A percentile compares a stretch with the other conserved stretches of the same genome.
phyloP scores from a whole-genome alignment of 2,329 filamentous ascomycete species.

The Colletotrichum sp. region DNA sequence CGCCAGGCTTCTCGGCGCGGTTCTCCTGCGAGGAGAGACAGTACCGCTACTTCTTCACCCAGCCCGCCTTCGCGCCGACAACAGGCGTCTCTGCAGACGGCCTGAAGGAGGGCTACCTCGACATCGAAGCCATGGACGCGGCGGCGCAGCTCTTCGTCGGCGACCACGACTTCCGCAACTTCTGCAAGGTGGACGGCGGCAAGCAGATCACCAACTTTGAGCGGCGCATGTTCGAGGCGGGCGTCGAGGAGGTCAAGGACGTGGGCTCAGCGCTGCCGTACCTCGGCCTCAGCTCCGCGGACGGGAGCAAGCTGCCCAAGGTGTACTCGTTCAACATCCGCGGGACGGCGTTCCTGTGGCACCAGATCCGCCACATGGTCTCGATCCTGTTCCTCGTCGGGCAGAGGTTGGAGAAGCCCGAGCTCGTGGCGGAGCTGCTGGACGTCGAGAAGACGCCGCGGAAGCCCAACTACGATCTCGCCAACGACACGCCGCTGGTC shows the following conservation, averaged over 20 bases:
- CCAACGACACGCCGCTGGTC: slow-evolving; percentile 86
- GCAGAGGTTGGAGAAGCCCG: slow-evolving; percentile 81
- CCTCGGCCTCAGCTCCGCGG: slow-evolving; percentile 39
- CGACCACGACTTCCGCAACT: slow-evolving; percentile 92
- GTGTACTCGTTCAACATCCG: slow-evolving; percentile 89
- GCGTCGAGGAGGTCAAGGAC: slow-evolving; percentile 73
- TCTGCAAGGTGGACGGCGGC: slow-evolving; percentile 89
- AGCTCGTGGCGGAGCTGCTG: slow-evolving; percentile 75
- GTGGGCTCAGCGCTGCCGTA: slow-evolving; percentile 61
- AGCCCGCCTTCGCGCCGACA: slow-evolving; percentile 82
- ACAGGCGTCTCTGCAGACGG: slow-evolving; percentile 45
- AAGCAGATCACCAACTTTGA: slow-evolving; percentile 90
- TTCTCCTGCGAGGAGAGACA: slow-evolving; percentile 91
- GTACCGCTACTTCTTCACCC: slow-evolving; percentile 98
- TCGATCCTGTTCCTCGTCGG: slow-evolving; percentile 89
- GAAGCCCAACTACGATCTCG: slow-evolving; percentile 90
- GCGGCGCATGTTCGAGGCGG: slow-evolving; percentile 79
- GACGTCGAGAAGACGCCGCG: slow-evolving; percentile 73
- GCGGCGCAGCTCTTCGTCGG: slow-evolving; percentile 84
- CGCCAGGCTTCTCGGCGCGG: slow-evolving; percentile 82
- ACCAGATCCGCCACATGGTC: slow-evolving; percentile 97
- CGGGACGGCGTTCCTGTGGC: slow-evolving; percentile 95
- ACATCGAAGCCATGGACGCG: slow-evolving; percentile 84
- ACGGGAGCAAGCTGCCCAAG: slow-evolving; percentile 52
- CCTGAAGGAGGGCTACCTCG: slow-evolving; percentile 75